Conservation (phyloP, 129 eudicot species). For the Escallonia herrerae region DNA sequence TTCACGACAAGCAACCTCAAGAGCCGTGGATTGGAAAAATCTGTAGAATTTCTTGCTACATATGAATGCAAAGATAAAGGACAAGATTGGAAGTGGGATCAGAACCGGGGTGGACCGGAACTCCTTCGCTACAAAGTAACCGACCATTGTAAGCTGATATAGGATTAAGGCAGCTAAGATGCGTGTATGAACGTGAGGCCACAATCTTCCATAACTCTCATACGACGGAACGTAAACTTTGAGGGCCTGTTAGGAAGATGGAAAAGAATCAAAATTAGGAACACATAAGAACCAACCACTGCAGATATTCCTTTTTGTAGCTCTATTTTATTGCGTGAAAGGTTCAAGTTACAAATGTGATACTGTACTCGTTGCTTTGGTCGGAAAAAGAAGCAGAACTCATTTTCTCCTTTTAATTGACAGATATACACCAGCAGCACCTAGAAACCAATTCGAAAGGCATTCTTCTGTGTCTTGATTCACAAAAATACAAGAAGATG, state of each 20-base stretch:
- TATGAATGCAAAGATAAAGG: slow-evolving; percentile 49
- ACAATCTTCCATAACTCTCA: slow-evolving; percentile 80
- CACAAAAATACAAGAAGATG: too few relatives aligned
- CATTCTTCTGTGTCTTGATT: too few relatives aligned
- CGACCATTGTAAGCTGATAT: slow-evolving; percentile 74
- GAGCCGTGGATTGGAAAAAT: slow-evolving; percentile 56
- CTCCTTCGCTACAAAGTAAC: slow-evolving; percentile 52
- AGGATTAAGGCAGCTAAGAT: slow-evolving; percentile 54
- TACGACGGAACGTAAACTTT: slow-evolving; percentile 78
- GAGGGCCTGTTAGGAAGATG: slow-evolving; percentile 36
- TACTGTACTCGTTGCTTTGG: too few relatives aligned
- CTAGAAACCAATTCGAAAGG: too few relatives aligned
- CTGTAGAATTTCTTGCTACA: slow-evolving; percentile 58
- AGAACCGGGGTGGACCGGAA: slow-evolving; percentile 41
- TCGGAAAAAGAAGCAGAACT: too few relatives aligned
- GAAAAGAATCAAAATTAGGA: not conserved
- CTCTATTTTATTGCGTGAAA: too few relatives aligned
- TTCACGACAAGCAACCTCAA: slow-evolving; percentile 52
- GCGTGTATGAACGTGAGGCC: slow-evolving; percentile 81
- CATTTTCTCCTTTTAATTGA: too few relatives aligned
- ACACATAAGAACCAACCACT: not conserved
- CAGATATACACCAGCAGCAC: too few relatives aligned
- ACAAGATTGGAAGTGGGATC: slow-evolving; percentile 58
- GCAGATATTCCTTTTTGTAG: not conserved
- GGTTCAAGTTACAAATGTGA: too few relatives aligned